phyloP scores from a whole-genome alignment of 1,139 yeast species.

The Yamadazyma sp. region DNA sequence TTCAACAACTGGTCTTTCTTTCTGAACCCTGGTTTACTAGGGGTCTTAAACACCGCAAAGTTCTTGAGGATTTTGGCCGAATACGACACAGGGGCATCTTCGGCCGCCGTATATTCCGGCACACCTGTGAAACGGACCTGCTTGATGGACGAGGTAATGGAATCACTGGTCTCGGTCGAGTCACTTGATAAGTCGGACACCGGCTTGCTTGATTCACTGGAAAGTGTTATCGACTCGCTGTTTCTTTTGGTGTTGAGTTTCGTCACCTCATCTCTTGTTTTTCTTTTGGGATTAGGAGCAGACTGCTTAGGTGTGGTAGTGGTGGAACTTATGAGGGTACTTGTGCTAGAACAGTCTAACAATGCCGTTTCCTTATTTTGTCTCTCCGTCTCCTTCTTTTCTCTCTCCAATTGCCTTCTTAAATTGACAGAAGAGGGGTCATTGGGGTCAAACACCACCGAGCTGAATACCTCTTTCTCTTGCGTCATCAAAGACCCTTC shows the following conservation, averaged over 20 bases:
- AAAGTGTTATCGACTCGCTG: conserved; percentile 20
- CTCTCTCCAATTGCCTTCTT: conserved; percentile 12
- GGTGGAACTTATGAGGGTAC: not conserved
- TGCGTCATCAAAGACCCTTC: conserved; percentile 42
- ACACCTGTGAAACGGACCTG: conserved; percentile 56
- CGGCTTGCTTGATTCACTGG: conserved; percentile 7
- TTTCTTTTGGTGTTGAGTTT: conserved; percentile 34
- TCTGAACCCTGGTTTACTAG: conserved; percentile 27
- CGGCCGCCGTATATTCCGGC: conserved; percentile 50
- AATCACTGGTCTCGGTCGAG: conserved; percentile 8
- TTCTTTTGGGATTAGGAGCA: conserved; percentile 9
- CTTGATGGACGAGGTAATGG: conserved; percentile 20
- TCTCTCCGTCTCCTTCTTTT: not conserved
- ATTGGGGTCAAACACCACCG: conserved; percentile 45
- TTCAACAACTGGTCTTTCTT: conserved; percentile 47
- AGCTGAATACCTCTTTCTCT: conserved; percentile 34
- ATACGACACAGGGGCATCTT: conserved; percentile 55
- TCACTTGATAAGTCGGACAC: conserved; percentile 12
- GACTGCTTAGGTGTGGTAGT: not conserved
- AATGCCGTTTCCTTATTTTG: too few relatives aligned
- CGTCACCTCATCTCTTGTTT: conserved; percentile 33
- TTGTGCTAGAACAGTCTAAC: not conserved
- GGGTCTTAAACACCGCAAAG: conserved; percentile 40
- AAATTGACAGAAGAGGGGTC: conserved; percentile 28
- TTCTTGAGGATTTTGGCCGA: conserved; percentile 47